Conservation (phyloP, 78 protist genomes). For the slime mould (Dictyostelium discoideum) region DNA sequence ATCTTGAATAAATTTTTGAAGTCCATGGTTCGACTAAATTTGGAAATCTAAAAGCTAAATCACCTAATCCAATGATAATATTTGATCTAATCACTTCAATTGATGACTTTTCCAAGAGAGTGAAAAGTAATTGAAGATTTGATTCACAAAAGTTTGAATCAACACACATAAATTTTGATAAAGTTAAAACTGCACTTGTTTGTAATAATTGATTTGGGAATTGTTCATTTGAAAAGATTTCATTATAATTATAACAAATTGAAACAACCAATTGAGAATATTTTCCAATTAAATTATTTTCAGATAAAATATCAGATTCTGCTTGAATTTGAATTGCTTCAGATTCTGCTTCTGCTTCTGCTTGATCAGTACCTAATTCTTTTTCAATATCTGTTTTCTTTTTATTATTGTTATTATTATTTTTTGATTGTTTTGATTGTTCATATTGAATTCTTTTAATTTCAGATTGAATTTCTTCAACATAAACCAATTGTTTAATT, state of each 20-base stretch:
- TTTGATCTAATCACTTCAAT: slow-evolving; percentile 83
- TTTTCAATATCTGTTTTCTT: slow-evolving; percentile 52
- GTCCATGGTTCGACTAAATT: slow-evolving; percentile 96
- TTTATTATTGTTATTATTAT: neutral
- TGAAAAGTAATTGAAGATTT: slow-evolving; percentile 84
- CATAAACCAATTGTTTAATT: slow-evolving; percentile 77
- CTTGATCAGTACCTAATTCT: slow-evolving; percentile 85
- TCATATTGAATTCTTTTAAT: neutral
- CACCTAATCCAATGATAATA: slow-evolving; percentile 94
- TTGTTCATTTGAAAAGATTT: neutral
- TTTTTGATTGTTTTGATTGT: slow-evolving; percentile 20
- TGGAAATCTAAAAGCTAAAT: slow-evolving; percentile 90
- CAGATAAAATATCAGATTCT: slow-evolving; percentile 27
- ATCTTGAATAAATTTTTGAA: slow-evolving; percentile 80
- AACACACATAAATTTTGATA: slow-evolving; percentile 90
- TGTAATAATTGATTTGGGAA: slow-evolving; percentile 36
- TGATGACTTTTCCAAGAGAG: slow-evolving; percentile 32
- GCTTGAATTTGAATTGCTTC: slow-evolving; percentile 65
- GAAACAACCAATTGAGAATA: slow-evolving; percentile 72
- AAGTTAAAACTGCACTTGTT: slow-evolving; percentile 82
- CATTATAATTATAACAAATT: slow-evolving; percentile 59
- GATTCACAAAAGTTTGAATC: slow-evolving; percentile 66
- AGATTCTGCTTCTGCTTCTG: slow-evolving; percentile 72
- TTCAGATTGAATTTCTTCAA: slow-evolving; percentile 64
- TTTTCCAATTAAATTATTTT: slow-evolving; percentile 74